These are phyloP conservation scores for Discostella pseudostelligera DNA, from an alignment of 108 stramenopile species.

Conservation along the genomic window DNA sequence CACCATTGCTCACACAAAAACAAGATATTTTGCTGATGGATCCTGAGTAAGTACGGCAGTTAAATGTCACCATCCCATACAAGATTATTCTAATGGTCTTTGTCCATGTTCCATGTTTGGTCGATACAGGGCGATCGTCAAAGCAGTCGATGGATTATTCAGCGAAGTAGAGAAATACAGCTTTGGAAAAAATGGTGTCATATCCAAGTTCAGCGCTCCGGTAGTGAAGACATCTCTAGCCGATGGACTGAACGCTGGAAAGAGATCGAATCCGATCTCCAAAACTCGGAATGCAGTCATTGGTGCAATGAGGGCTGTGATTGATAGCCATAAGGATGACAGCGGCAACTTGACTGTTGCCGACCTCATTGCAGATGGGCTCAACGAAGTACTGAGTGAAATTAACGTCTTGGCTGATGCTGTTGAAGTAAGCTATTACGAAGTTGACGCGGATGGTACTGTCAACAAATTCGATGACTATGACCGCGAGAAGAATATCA, in stretches of 20 bases:
- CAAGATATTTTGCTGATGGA: slow-evolving; percentile 8
- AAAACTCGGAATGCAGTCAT: slow-evolving; percentile 8
- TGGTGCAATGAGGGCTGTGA: slow-evolving; percentile 7
- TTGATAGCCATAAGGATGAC: slow-evolving; percentile 20
- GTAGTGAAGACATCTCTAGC: slow-evolving; percentile 2
- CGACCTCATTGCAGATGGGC: slow-evolving; percentile 14
- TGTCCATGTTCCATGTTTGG: not conserved
- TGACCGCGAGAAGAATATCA: slow-evolving; percentile 1
- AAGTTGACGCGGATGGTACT: slow-evolving; percentile 6
- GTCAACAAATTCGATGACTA: not conserved
- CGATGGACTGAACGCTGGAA: slow-evolving; percentile 7
- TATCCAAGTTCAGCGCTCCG: slow-evolving; percentile 26
- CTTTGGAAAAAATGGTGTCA: slow-evolving; percentile 29
- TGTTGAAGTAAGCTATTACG: slow-evolving; percentile 8
- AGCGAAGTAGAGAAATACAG: slow-evolving; percentile 14
- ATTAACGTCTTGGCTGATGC: not conserved
- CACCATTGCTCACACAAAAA: not conserved
- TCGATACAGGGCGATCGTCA: not conserved
- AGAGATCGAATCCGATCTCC: slow-evolving; percentile 4
- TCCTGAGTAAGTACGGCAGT: slow-evolving; percentile 4
- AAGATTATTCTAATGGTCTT: not conserved
- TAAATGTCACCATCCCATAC: not conserved
- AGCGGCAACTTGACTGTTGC: slow-evolving; percentile 19
- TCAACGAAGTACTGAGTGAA: slow-evolving; percentile 18
- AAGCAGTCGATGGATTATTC: slow-evolving; percentile 29